Percentiles rank a stretch among this genome's conserved stretches.
phyloP scores from a whole-genome alignment of 192 early-diverging fungal species.

The Gigaspora rosea region DNA sequence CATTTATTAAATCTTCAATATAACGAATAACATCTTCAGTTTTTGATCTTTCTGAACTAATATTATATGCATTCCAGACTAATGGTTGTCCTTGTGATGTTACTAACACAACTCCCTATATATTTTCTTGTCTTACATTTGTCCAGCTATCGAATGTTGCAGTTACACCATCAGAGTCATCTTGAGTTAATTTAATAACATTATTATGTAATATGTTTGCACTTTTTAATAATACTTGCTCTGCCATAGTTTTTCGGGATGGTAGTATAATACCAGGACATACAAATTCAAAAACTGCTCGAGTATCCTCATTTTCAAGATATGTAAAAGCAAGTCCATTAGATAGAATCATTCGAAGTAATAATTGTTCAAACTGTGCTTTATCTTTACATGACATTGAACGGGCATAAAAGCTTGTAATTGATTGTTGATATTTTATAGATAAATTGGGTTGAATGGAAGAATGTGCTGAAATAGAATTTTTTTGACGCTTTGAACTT shows the following conservation, averaged over 20 bases:
- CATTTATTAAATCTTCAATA: slow-evolving; percentile 11
- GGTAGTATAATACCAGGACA: not conserved
- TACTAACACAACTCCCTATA: slow-evolving; percentile 1
- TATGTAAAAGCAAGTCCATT: not conserved
- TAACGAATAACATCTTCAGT: slow-evolving; percentile 4
- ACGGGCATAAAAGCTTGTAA: not conserved
- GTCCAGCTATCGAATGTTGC: not conserved
- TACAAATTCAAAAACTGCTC: not conserved
- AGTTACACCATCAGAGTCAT: not conserved
- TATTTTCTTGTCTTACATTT: not conserved
- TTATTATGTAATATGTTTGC: not conserved
- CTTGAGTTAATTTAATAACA: not conserved
- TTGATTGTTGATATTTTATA: not conserved
- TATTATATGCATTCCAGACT: not conserved
- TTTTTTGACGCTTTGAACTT: no score
- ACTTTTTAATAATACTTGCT: not conserved
- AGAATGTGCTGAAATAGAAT: no score
- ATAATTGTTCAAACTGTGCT: not conserved
- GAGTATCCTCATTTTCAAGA: not conserved
- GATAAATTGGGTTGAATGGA: no score
- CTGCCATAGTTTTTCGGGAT: not conserved
- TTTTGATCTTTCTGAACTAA: slow-evolving; percentile 6
- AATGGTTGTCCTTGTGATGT: slow-evolving; percentile 13
- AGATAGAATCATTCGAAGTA: not conserved
- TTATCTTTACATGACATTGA: not conserved